Percentiles rank a stretch among this genome's conserved stretches.
phyloP scores from a whole-genome alignment of 805 yeast genomes.

The Jamesozyma jinghongensis region DNA sequence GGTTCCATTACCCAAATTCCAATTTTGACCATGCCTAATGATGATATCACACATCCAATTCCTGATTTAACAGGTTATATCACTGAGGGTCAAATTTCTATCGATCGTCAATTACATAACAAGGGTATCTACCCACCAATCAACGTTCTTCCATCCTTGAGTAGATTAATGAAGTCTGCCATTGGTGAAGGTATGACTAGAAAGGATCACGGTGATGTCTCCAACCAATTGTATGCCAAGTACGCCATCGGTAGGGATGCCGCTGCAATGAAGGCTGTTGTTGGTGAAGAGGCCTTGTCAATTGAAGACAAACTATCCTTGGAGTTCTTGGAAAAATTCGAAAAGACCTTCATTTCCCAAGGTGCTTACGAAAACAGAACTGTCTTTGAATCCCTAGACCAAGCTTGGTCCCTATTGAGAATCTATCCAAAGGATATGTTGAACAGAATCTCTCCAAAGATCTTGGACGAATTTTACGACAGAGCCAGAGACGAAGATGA shows the following conservation, averaged over 20 bases:
- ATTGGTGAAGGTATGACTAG: conserved; percentile 99
- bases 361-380: conserved; percentile 96
- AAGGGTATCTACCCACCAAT: conserved; percentile 99
- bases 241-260: conserved; percentile 99
- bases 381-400: conserved; percentile 89
- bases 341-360: conserved; percentile 88
- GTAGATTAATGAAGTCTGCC: conserved; percentile 98
- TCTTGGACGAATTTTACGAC: conserved; percentile 89
- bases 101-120: conserved; percentile 92
- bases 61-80: conserved; percentile 99
- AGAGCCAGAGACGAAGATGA: conserved; percentile 65
- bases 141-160: conserved; percentile 92
- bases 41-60: conserved; percentile 98
- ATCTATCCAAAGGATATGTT: conserved; percentile 98
- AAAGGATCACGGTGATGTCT: conserved; percentile 98
- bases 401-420: conserved; percentile 96
- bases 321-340: conserved; percentile 96
- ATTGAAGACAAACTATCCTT: conserved; percentile 95
- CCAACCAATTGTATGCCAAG: conserved; percentile 97
- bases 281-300: conserved; percentile 98
- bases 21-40: conserved; percentile 98
- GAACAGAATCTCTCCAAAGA: conserved; percentile 97
- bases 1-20: conserved; percentile 99
- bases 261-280: conserved; percentile 99
- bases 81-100: conserved; percentile 97